phyloP scores from a whole-genome alignment of 2,329 filamentous ascomycete genomes.

The Colletotrichum neosansevieriae region DNA sequence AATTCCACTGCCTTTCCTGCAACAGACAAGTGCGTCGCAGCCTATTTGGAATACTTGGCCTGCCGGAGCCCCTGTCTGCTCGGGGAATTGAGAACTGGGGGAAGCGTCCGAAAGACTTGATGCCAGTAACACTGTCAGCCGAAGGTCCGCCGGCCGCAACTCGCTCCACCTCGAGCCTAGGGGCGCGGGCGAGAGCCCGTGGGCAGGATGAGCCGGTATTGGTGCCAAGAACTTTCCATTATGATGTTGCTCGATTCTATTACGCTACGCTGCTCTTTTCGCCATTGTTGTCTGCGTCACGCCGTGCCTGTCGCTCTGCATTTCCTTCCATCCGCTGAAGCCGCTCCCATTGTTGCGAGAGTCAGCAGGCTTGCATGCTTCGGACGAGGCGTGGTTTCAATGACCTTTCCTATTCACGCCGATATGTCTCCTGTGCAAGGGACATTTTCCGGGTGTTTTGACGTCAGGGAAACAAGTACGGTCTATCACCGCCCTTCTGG shows the following conservation, averaged over 20 bases:
- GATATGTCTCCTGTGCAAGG: slow-evolving; percentile 9
- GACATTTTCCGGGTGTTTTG: neutral
- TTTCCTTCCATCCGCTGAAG: slow-evolving; percentile 20
- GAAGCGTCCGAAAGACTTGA: slow-evolving; percentile 26
- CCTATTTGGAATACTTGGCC: slow-evolving; percentile 28
- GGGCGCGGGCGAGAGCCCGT: slow-evolving; percentile 9
- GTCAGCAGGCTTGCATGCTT: slow-evolving; percentile 6
- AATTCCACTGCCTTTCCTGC: slow-evolving; percentile 27
- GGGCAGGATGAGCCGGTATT: slow-evolving; percentile 30
- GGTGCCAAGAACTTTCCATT: slow-evolving; percentile 34
- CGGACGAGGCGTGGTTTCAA: neutral
- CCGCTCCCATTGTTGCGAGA: slow-evolving; percentile 22
- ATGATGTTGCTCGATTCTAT: slow-evolving; percentile 17
- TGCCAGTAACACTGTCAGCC: slow-evolving; percentile 18
- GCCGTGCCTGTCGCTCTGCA: neutral
- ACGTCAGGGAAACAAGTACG: slow-evolving; percentile 8
- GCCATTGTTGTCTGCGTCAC: neutral
- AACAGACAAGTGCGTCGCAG: slow-evolving; percentile 26
- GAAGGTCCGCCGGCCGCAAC: slow-evolving; percentile 26
- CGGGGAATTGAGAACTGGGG: slow-evolving; percentile 28
- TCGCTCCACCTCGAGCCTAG: slow-evolving; percentile 29
- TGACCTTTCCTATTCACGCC: slow-evolving; percentile 9
- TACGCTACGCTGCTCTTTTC: slow-evolving; percentile 17
- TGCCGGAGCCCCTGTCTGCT: slow-evolving; percentile 32
- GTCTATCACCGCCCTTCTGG: slow-evolving; percentile 14